Evolutionary conservation across 225 moss, liverwort and hornwort genomes (phyloP), one percentile per base, ranked within the genome.

Genomic region (Pseudoscleropodium purum): DNA sequence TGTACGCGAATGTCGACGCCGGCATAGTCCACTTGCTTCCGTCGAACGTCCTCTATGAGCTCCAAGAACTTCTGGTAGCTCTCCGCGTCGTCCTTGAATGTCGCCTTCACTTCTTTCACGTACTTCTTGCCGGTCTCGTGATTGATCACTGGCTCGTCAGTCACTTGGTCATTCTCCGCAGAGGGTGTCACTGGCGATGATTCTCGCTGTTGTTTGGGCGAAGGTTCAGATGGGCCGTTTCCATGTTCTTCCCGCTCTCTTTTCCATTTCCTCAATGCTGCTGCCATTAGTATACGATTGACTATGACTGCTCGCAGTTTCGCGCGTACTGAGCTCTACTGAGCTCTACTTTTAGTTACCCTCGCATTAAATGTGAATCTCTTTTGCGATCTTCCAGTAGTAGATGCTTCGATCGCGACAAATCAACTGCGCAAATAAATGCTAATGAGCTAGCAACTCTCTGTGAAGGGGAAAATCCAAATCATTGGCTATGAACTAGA

Each of bases 11-110:
- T 76, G 54, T 88, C 89, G 69, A 95, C 87, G 12, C 93, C 94
- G 33, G 91, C 91, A 26, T 90, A 75, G 76, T 96, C 96, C 88
- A 95, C 92, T 79, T 85, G 83, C 84, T 92, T 29, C 27, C 9
- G 29, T 12, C 2, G 91, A 86, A 94, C 89, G 86, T 96, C 94
- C 75, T 84, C 88, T 90, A 93, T 88, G 27, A 95, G 91, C 61
- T 93, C 90, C 75, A 91, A 36, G 87, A 97, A 97, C 90, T 91
- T 93, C 31, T 93, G 93, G 64, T 90, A 94, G 89, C 94, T 96
- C 62, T 92, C 93, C 74, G 86, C 91, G 89, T 97, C 94, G 77
- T 97, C 93, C 81, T 96, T 95, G 89, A 97, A 96, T 90, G 92
- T 92, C 52, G 92, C 93, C 88, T 91, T 93, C 82, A 95, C 95